phyloP scores from a whole-genome alignment of 768 basidiomycete species.

The Cytidiella melzeri region DNA sequence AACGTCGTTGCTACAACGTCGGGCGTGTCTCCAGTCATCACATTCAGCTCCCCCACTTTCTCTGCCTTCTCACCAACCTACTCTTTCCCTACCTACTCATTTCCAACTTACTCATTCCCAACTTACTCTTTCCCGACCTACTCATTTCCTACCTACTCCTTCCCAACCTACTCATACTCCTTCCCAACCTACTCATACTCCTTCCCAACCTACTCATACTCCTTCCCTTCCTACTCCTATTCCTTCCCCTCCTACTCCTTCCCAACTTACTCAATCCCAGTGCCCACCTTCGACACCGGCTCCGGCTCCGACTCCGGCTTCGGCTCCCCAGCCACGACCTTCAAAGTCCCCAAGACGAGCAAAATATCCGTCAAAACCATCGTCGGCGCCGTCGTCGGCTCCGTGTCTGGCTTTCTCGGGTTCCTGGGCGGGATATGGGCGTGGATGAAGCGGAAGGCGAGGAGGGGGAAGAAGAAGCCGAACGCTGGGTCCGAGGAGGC shows the following conservation, averaged over 20 bases:
- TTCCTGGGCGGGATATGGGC: conserved; percentile 6
- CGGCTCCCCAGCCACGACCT: neutral
- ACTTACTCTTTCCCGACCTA: neutral
- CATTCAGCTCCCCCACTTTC: neutral
- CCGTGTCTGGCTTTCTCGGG: conserved; percentile 2
- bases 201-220: neutral
- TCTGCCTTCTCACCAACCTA: neutral
- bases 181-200: neutral
- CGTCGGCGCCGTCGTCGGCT: conserved; percentile 3
- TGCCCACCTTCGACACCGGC: neutral
- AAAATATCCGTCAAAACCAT: conserved; percentile 5
- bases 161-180: neutral
- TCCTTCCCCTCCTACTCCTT: neutral
- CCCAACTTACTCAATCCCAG: neutral
- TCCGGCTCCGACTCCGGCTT: neutral
- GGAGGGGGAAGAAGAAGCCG: neutral
- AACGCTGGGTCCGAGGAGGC: neutral
- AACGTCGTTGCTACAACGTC: neutral
- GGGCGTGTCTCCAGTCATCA: neutral
- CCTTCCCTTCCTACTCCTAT: neutral
- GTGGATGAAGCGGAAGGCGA: neutral
- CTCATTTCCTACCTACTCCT: conserved; percentile 1
- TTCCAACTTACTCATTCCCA: conserved; percentile 1
- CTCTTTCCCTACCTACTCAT: neutral
- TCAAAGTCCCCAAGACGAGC: neutral